Conservation (phyloP, 495 filamentous ascomycete species). For the Penicillium ucsense region DNA sequence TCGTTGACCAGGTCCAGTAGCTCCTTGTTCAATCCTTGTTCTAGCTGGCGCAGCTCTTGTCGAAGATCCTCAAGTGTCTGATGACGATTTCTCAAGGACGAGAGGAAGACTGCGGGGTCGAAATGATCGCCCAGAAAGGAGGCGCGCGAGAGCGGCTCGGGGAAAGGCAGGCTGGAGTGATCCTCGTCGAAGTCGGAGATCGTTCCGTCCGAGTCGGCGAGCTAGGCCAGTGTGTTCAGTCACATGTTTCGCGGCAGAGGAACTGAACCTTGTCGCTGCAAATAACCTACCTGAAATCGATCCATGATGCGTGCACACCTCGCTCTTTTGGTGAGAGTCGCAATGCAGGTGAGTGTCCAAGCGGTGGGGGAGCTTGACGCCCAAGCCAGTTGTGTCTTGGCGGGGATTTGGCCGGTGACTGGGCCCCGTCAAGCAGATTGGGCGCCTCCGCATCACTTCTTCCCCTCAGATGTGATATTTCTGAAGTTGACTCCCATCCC, state of each 20-base stretch:
- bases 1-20: conserved; percentile 87
- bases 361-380: conserved; percentile 8
- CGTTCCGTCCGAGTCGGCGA: conserved; percentile 42
- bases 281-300: conserved; percentile 14
- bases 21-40: conserved; percentile 66
- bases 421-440: background rate
- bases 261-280: background rate
- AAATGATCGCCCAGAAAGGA: conserved; percentile 76
- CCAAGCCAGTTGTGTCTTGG: conserved; percentile 16
- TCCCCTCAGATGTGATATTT: background rate
- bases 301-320: conserved; percentile 13
- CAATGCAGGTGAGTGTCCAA: conserved; percentile 1
- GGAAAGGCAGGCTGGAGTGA: conserved; percentile 68
- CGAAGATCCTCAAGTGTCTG: conserved; percentile 94
- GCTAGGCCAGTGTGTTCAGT: conserved; percentile 19
- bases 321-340: background rate
- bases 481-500: background rate
- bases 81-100: conserved; percentile 72
- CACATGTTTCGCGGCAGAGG: background rate
- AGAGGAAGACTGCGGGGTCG: conserved; percentile 72
- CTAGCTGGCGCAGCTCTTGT: conserved; percentile 68
- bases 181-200: conserved; percentile 50
- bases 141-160: conserved; percentile 63
- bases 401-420: conserved; percentile 6
- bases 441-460: background rate